Evolutionary conservation across 2,329 filamentous ascomycete genomes (phyloP), one percentile per base, ranked within the genome.

Genomic region (Ophiocordyceps camponoti-rufipedis): DNA sequence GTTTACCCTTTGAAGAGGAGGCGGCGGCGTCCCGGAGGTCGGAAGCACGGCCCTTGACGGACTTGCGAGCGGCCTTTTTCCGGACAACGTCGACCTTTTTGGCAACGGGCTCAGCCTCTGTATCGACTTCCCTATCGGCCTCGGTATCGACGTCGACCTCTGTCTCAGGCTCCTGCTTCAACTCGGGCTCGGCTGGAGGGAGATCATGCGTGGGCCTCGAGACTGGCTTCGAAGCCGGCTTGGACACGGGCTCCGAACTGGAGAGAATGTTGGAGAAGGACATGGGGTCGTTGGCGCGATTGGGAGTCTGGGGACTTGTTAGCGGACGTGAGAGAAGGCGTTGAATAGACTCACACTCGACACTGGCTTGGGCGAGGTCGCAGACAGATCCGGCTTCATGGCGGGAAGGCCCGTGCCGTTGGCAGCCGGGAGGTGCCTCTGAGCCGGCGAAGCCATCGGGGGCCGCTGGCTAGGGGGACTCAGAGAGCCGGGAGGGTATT

Each of bases 231-330:
- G 70, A 67, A 38, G 75, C 70, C 10, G 72, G 69, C 48, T 70
- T 70, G 2, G 70, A 67, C 35, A 75, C 70, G 45, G 82, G 78
- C 46, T 86, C 80, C 46, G 83, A 73, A 52, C 77, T 87, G 4
- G 86, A 89, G 41, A 96, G 79, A 48, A 96, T 93, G 59, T 88
- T 95, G 52, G 86, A 91, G 57, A 96, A 91, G 5, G 88, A 91
- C 88, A 95, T 95, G 45, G 88, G 83, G 59, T 94, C 84, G 48
- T 82, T 80, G 39, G 80, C 72, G 59, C 87, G 79, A 53, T 76
- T 78, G 1, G 82, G 75, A 44, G 82, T 82, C 75, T 87, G 60
- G 14, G n/a, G 11, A 11, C 2, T 11, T 10, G 42, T 48, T n/a
- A 44, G 47, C 38, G 19, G n/a, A 28, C 2, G 6, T 11, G 16